Conservation (phyloP, 1,284 basidiomycete species). For the Cutaneotrichosporon arboriforme region DNA sequence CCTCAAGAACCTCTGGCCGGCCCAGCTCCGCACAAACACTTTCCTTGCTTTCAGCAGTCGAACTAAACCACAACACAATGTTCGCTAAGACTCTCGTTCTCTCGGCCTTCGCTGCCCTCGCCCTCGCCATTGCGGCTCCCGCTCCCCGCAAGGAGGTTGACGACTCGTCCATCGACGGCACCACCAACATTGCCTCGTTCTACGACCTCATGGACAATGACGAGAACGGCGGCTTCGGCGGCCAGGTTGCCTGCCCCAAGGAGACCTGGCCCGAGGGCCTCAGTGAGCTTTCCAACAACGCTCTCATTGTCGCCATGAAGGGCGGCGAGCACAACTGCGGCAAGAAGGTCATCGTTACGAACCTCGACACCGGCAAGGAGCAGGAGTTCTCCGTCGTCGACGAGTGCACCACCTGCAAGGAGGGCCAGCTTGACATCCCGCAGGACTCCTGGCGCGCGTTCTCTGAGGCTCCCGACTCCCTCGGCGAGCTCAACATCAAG, state of each 20-base stretch:
- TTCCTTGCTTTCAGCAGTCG: too few relatives aligned
- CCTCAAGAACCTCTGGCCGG: too few relatives aligned
- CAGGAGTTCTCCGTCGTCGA: not conserved
- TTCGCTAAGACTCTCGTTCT: constrained; percentile 1
- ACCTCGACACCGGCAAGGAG: not conserved
- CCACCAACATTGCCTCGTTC: not conserved
- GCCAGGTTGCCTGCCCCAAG: not conserved
- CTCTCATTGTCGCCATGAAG: not conserved
- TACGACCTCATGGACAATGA: not conserved
- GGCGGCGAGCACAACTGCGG: constrained; percentile 1
- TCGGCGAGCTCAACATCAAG: not conserved
- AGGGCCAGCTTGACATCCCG: not conserved
- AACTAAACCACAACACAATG: not conserved
- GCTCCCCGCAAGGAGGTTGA: too few relatives aligned
- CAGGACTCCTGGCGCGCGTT: not conserved
- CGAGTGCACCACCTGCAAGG: constrained; percentile 1
- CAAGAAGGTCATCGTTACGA: not conserved
- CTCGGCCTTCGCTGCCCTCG: not conserved
- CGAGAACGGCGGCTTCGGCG: constrained; percentile 1
- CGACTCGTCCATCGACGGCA: not conserved
- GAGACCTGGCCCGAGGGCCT: too few relatives aligned
- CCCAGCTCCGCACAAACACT: too few relatives aligned
- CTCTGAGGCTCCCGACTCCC: too few relatives aligned
- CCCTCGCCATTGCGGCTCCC: not conserved
- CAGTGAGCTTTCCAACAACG: not conserved